Percentiles rank a stretch among this genome's conserved stretches.
These are phyloP conservation scores for Calendula officinalis DNA, from an alignment of 129 eudicot genomes.

Conservation along the genomic window DNA sequence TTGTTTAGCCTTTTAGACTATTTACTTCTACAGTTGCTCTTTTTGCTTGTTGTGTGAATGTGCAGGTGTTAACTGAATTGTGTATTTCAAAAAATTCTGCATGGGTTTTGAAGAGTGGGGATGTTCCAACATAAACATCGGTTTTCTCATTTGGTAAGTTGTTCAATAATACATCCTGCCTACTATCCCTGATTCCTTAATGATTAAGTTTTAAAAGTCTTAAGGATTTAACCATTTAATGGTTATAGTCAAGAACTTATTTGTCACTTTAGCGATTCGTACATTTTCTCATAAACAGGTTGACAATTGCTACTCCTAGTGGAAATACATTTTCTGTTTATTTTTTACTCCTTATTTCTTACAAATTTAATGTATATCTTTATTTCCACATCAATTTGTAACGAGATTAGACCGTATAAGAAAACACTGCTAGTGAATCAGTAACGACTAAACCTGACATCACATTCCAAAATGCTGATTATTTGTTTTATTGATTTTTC, in stretches of 20 bases:
- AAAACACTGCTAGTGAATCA: not conserved
- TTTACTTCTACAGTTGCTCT: no score
- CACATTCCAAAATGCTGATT: not conserved
- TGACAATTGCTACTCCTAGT: no score
- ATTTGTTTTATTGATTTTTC: not conserved
- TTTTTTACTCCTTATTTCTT: no score
- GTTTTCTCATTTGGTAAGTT: constrained; percentile 17
- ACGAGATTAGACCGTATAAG: not conserved
- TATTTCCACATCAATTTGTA: not conserved
- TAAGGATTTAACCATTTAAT: no score
- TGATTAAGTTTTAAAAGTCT: no score
- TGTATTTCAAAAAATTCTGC: constrained; percentile 51
- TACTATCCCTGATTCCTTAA: not conserved
- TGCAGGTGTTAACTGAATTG: constrained; percentile 61
- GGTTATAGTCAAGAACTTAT: no score
- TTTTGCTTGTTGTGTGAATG: constrained; percentile 14
- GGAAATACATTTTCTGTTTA: no score
- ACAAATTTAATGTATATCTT: not conserved
- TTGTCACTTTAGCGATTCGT: no score
- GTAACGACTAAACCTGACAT: not conserved
- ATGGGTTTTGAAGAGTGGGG: constrained; percentile 66
- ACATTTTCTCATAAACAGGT: no score
- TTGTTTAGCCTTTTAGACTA: constrained; percentile 6
- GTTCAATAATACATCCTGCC: not conserved
- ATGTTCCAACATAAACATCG: constrained; percentile 35